Conservation (phyloP, 768 basidiomycete species). For the Strobilomyces dryophilus region DNA sequence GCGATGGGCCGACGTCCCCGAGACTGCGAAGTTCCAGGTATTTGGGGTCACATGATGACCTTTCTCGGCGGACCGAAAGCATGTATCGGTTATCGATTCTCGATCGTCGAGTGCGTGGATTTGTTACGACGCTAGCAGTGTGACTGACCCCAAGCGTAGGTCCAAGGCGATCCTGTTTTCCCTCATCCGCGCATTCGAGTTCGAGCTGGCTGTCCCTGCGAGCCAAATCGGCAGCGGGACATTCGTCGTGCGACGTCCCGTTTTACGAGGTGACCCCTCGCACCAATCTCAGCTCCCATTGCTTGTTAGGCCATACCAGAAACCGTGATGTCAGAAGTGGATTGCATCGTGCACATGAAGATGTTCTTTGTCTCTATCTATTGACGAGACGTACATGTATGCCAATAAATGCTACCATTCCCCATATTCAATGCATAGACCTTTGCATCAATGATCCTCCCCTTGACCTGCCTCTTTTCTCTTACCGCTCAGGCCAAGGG, state of each 20-base stretch:
- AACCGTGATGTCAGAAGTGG: neutral
- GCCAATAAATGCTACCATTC: no score
- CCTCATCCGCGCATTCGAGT: slow-evolving; percentile 48
- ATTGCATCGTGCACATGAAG: neutral
- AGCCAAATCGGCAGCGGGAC: slow-evolving; percentile 33
- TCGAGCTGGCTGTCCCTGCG: slow-evolving; percentile 47
- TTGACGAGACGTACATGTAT: neutral
- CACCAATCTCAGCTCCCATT: slow-evolving; percentile 44
- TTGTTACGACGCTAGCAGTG: no score
- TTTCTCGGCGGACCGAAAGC: slow-evolving; percentile 64
- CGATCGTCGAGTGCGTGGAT: slow-evolving; percentile 48
- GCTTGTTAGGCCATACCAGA: slow-evolving; percentile 10
- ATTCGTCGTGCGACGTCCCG: slow-evolving; percentile 41
- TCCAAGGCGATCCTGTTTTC: slow-evolving; percentile 46
- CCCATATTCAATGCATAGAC: no score
- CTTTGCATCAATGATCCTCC: neutral
- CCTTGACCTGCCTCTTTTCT: neutral
- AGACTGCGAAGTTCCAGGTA: slow-evolving; percentile 48
- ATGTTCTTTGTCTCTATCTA: no score
- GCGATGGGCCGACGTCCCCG: slow-evolving; percentile 51
- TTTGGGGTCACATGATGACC: slow-evolving; percentile 55
- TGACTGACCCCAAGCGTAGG: slow-evolving; percentile 13
- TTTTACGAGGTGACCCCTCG: slow-evolving; percentile 36
- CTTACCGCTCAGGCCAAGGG: neutral
- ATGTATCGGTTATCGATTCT: slow-evolving; percentile 66